Evolutionary conservation across 805 yeast species (phyloP).

Genomic region (Teunomyces pallodes): DNA sequence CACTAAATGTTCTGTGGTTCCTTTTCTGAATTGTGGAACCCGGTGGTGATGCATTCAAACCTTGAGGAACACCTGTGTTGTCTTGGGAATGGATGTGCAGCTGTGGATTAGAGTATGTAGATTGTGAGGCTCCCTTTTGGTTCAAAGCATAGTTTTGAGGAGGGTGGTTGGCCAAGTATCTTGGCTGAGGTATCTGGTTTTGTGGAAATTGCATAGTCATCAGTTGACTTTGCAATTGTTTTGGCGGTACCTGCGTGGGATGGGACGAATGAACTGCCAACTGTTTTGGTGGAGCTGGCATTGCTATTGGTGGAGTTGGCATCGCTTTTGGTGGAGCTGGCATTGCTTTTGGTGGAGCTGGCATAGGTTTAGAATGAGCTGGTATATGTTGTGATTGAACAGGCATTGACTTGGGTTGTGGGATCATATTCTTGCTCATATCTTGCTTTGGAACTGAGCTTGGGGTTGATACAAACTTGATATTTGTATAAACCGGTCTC

Average conservation of each 20-base stretch:
- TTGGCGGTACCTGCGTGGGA: too few species aligned
- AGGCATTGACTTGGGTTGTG: background rate
- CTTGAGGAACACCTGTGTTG: background rate
- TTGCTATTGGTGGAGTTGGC: too few species aligned
- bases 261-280: too few species aligned
- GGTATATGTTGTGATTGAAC: background rate
- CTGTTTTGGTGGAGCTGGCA: too few species aligned
- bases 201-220: too few species aligned
- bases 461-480: conserved; percentile 2
- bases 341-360: too few species aligned
- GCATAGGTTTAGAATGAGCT: too few species aligned
- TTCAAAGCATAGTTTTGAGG: too few species aligned
- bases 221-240: too few species aligned
- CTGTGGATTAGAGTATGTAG: background rate
- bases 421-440: background rate
- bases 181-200: too few species aligned
- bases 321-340: too few species aligned
- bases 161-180: too few species aligned
- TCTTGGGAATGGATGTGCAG: background rate
- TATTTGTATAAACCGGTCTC: conserved; percentile 2
- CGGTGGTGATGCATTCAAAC: background rate
- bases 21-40: conserved; percentile 6
- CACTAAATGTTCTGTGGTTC: conserved; percentile 31
- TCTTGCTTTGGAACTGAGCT: background rate
- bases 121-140: background rate